Base-by-base conservation (phyloP, 2,329 filamentous ascomycete species). In the Tricladium varicosporioides region DNA sequence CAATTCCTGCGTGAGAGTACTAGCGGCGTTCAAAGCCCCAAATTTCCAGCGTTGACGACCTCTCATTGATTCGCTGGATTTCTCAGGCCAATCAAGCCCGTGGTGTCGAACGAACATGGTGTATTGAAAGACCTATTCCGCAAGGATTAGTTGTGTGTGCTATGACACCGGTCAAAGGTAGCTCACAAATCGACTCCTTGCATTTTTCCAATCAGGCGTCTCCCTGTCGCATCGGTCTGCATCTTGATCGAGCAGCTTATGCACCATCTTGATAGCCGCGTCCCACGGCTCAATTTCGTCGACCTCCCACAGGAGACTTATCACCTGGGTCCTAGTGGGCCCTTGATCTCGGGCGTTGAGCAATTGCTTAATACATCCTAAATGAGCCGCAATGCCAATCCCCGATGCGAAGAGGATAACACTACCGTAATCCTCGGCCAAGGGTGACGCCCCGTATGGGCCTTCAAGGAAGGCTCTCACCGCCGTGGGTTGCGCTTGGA, bases 361-460 rank as follows among this genome's bases (percentile, higher is more conserved):
- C 45, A 57, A 53, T 44, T 57, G 50, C 43, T 59, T 59, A 50
- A 59, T 57, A 57, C 44, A 53, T 53, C 48, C 44, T 40, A 57
- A 57, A 53, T 59, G 36, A 53, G 53, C 53, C 45, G 48, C 44
- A 50, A 59, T 56, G 16, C 53, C 49, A 57, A 59, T 57, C 47
- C 47, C 56, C 31, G 46, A 55, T 72, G 60, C 91, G 88, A 69
- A 96, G 88, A 33, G 92, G 92, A 56, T 56, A 51, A 56, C 15
- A 47, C 46, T 56, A 51, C 40, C 32, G 32, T 36, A 36, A 36
- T 36, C 32, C 32, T 36, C 32, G 32, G 32, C 32, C 13, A 44
- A 51, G 19, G 46, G 53, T 49, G 46, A 51, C 32, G 43, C 16
- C 36, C 33, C 53, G 40, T 55, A 55, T 45, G 32, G 46, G 13